A percentile compares a stretch with the other conserved stretches of the same genome.
Conservation (phyloP, 2,329 filamentous ascomycete genomes). For the Fusarium sp. region DNA sequence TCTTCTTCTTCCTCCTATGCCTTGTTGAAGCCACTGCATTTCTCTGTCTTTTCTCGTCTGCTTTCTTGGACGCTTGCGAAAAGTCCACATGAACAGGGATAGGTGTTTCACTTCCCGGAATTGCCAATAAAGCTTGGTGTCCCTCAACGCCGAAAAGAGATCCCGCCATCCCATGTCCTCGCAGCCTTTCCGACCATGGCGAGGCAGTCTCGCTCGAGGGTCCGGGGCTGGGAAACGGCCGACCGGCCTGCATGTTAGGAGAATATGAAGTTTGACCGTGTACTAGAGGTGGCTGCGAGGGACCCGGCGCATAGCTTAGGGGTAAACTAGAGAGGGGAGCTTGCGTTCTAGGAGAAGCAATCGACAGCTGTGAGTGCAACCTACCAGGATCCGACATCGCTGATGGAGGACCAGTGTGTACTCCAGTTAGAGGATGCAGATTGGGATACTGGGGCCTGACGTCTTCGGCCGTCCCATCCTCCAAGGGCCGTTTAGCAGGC, state of each 20-base stretch:
- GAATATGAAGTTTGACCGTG: conserved; percentile 33
- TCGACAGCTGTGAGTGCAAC: conserved; percentile 49
- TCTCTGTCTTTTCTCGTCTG: conserved; percentile 84
- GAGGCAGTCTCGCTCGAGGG: conserved; percentile 35
- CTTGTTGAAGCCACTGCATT: conserved; percentile 88
- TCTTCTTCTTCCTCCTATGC: conserved; percentile 83
- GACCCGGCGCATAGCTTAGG: conserved; percentile 32
- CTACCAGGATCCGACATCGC: conserved; percentile 43
- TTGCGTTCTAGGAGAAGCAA: conserved; percentile 36
- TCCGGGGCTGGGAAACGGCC: conserved; percentile 31
- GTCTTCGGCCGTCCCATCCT: conserved; percentile 41
- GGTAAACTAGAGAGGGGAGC: conserved; percentile 37
- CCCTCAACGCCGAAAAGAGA: conserved; percentile 44
- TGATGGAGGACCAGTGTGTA: conserved; percentile 32
- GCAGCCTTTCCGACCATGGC: conserved; percentile 47
- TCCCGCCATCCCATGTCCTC: conserved; percentile 41
- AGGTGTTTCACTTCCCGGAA: conserved; percentile 51
- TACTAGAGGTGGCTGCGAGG: conserved; percentile 17
- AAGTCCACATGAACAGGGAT: conserved; percentile 78
- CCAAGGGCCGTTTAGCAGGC: conserved; percentile 47
- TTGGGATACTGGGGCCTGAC: conserved; percentile 38
- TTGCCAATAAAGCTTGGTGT: conserved; percentile 51
- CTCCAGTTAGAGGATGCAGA: conserved; percentile 38
- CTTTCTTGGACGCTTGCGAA: conserved; percentile 81
- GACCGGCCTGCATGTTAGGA: conserved; percentile 30